Conservation (phyloP, 2,329 filamentous ascomycete species). For the Fusarium sororula region DNA sequence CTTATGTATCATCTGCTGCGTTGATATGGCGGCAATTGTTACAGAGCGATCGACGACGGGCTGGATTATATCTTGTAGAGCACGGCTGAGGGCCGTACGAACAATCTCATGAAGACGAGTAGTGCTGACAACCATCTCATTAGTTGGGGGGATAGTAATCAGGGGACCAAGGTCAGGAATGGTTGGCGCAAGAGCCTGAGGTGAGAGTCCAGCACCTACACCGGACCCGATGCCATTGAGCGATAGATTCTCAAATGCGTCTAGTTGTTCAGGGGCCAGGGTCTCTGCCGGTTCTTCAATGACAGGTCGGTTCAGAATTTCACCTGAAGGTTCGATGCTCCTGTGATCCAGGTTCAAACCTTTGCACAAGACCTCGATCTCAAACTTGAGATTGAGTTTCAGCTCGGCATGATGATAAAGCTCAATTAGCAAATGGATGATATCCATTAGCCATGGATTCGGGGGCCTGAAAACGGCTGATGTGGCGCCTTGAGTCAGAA, state of each 20-base stretch:
- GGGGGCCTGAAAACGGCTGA: slow-evolving; percentile 93
- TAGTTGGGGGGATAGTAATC: slow-evolving; percentile 82
- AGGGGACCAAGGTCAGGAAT: slow-evolving; percentile 85
- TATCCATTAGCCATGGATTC: slow-evolving; percentile 98
- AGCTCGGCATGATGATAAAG: slow-evolving; percentile 92
- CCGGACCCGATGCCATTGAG: slow-evolving; percentile 77
- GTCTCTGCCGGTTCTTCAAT: slow-evolving; percentile 70
- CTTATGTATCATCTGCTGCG: slow-evolving; percentile 93
- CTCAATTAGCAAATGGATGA: slow-evolving; percentile 89
- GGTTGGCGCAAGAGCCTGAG: slow-evolving; percentile 78
- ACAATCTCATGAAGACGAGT: slow-evolving; percentile 79
- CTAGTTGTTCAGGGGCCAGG: slow-evolving; percentile 72
- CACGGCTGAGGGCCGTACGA: slow-evolving; percentile 83
- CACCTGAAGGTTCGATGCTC: slow-evolving; percentile 84
- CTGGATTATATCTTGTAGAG: slow-evolving; percentile 95
- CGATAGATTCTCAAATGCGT: slow-evolving; percentile 84
- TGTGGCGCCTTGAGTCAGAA: slow-evolving; percentile 82
- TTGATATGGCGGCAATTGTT: slow-evolving; percentile 96
- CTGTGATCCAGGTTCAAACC: slow-evolving; percentile 93
- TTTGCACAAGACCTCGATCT: slow-evolving; percentile 97
- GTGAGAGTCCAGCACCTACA: slow-evolving; percentile 77
- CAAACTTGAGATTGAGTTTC: slow-evolving; percentile 97
- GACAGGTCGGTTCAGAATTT: slow-evolving; percentile 79
- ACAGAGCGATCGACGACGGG: slow-evolving; percentile 97
- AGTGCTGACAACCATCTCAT: slow-evolving; percentile 79